phyloP scores from a whole-genome alignment of 306 rosid species.

The Myrica gale region DNA sequence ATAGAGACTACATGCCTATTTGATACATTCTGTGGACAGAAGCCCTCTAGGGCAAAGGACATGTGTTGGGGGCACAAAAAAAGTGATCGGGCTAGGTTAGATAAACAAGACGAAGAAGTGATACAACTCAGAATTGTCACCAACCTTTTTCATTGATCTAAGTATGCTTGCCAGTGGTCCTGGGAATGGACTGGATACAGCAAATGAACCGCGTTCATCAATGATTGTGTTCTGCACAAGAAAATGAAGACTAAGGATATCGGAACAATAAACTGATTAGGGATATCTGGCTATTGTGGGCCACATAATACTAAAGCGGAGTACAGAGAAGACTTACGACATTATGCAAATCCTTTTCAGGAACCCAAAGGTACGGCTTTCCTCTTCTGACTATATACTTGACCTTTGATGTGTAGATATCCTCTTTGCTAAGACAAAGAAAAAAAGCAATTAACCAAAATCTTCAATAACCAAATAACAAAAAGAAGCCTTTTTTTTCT shows the following conservation, averaged over 20 bases:
- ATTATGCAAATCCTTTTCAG: slow-evolving; percentile 74
- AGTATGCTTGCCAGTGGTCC: slow-evolving; percentile 61
- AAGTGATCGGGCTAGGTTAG: not conserved
- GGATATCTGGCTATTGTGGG: not conserved
- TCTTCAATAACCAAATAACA: not conserved
- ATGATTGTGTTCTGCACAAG: slow-evolving; percentile 64
- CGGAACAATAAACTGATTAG: slow-evolving; percentile 14
- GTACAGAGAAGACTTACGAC: slow-evolving; percentile 48
- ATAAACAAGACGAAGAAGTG: slow-evolving; percentile 15
- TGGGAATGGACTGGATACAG: slow-evolving; percentile 78
- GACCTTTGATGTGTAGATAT: slow-evolving; percentile 69
- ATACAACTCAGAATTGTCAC: slow-evolving; percentile 5
- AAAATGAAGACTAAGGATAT: too few relatives aligned
- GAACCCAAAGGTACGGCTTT: slow-evolving; percentile 86
- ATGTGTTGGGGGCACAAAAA: not conserved
- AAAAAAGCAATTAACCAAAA: slow-evolving; percentile 22
- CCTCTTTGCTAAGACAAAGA: slow-evolving; percentile 56
- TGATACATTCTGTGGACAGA: not conserved
- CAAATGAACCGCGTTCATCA: slow-evolving; percentile 91
- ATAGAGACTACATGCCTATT: not conserved
- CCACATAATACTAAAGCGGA: not conserved
- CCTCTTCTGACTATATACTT: slow-evolving; percentile 71
- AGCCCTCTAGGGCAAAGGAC: not conserved
- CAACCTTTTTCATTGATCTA: slow-evolving; percentile 62
- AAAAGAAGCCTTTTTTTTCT: not conserved